A percentile compares a stretch with the other conserved stretches of the same genome.
phyloP scores from a whole-genome alignment of 108 stramenopile genomes.

The Fistulifera pelliculosa region DNA sequence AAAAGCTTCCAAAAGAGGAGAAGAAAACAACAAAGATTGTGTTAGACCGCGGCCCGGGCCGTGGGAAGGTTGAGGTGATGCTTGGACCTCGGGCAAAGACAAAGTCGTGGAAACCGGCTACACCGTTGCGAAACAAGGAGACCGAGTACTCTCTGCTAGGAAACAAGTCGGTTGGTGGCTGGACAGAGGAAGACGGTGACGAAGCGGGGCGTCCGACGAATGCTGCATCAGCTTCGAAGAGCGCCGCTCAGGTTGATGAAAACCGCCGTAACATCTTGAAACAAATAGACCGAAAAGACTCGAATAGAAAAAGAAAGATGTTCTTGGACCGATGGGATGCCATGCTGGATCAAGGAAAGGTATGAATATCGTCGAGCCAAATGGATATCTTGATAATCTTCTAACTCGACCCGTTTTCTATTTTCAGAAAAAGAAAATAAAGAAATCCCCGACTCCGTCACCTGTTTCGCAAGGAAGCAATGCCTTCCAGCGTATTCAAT shows the following conservation, averaged over 20 bases:
- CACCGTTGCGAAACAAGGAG: conserved; percentile 15
- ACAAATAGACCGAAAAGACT: conserved; percentile 39
- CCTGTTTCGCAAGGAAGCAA: neutral
- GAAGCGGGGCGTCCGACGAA: neutral
- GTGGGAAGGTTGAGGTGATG: conserved; percentile 60
- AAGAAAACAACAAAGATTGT: conserved; percentile 30
- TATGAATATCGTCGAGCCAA: too few relatives aligned
- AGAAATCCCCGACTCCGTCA: conserved; percentile 7
- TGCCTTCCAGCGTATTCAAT: conserved; percentile 6
- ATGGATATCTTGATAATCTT: too few relatives aligned
- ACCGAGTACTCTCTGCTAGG: conserved; percentile 42
- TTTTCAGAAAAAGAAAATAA: conserved; percentile 33
- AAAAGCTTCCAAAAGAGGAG: conserved; percentile 1
- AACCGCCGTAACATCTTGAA: conserved; percentile 21
- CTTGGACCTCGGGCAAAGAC: conserved; percentile 36
- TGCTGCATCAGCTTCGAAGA: neutral
- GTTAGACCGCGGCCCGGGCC: conserved; percentile 22
- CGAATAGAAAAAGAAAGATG: conserved; percentile 51
- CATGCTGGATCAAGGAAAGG: conserved; percentile 56
- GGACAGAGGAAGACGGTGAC: conserved; percentile 50
- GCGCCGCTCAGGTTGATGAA: conserved; percentile 6
- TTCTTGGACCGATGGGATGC: conserved; percentile 70
- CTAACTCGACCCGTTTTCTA: too few relatives aligned
- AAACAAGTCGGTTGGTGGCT: conserved; percentile 35
- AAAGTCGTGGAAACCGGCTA: conserved; percentile 47